Conservation (phyloP, 352 stramenopile genomes). For the Vaucheria bursata region DNA sequence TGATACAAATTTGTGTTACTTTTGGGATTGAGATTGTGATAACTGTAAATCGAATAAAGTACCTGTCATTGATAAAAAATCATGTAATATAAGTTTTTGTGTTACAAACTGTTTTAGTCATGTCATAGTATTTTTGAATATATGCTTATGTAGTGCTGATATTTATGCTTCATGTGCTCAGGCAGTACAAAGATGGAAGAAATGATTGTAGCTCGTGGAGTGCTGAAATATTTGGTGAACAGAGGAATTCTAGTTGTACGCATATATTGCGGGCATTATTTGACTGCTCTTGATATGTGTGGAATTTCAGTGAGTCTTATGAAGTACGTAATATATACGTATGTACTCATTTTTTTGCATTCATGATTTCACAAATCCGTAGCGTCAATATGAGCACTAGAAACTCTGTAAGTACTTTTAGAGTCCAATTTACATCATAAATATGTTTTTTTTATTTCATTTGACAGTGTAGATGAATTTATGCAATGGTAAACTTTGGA, state of each 20-base stretch:
- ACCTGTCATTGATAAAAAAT: too few species aligned
- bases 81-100: too few species aligned
- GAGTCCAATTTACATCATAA: too few species aligned
- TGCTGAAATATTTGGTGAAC: neutral
- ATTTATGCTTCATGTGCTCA: neutral
- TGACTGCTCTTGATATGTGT: conserved; percentile 94
- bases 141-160: neutral
- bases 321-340: conserved; percentile 48
- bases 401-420: too few species aligned
- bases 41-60: too few species aligned
- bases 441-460: neutral
- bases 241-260: conserved; percentile 58
- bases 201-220: neutral
- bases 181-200: conserved; percentile 9
- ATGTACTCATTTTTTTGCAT: neutral
- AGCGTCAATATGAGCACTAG: too few species aligned
- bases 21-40: too few species aligned
- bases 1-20: too few species aligned
- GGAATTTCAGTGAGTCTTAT: conserved; percentile 80
- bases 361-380: too few species aligned
- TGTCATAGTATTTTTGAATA: neutral
- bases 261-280: conserved; percentile 81
- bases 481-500: neutral
- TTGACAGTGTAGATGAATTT: too few species aligned
- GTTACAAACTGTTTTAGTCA: too few species aligned